Conservation (phyloP, 2,329 filamentous ascomycete species). For the Beauveria bassiana region DNA sequence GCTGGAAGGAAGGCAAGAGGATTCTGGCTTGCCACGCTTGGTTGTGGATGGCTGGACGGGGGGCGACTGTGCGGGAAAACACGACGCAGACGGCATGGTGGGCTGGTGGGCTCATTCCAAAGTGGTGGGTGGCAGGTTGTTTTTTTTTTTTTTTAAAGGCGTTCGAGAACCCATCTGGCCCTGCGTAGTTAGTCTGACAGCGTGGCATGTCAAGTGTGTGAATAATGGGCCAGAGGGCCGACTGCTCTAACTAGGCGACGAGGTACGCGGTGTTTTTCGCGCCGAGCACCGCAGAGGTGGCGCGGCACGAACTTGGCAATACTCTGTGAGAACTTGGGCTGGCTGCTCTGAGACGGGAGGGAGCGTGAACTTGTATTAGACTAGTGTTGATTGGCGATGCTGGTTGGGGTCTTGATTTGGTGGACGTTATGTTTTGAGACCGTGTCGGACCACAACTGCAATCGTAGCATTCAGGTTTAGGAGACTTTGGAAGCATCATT, state of each 20-base stretch:
- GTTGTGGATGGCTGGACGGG: neutral
- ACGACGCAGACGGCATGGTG: neutral
- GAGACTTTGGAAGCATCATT: no score
- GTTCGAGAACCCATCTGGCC: conserved; percentile 7
- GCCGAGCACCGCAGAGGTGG: neutral
- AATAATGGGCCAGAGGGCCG: neutral
- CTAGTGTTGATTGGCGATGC: neutral
- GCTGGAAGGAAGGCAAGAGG: neutral
- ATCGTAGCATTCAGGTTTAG: neutral
- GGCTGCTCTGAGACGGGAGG: neutral
- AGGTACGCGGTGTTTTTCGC: neutral
- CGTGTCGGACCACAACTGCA: neutral
- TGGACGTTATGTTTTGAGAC: neutral
- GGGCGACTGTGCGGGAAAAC: neutral
- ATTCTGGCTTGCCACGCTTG: neutral
- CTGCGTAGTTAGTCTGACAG: conserved; percentile 6
- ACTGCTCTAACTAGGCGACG: neutral
- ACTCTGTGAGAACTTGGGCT: neutral
- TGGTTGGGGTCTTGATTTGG: neutral
- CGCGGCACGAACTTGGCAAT: neutral
- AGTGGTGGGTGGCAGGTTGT: neutral
- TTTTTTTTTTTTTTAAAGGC: neutral
- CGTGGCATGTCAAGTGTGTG: neutral
- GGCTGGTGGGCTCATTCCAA: conserved; percentile 7
- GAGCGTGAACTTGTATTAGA: neutral